Evolutionary conservation across 768 basidiomycete genomes (phyloP), one percentile per base, ranked within the genome.

Genomic region (Russula sp.): DNA sequence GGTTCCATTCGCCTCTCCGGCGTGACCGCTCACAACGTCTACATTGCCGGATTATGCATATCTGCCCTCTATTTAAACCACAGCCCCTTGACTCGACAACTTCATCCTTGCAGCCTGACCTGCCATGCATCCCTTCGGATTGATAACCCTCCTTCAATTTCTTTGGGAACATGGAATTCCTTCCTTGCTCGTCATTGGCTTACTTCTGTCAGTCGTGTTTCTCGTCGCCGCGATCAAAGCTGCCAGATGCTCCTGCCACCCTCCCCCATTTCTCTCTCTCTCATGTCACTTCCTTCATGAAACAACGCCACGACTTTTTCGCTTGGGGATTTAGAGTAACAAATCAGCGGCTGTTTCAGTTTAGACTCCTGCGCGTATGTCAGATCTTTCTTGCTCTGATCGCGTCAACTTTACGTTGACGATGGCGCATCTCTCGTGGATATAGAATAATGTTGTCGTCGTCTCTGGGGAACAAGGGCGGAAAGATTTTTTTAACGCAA

Each of bases 381-480:
- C 55, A 22, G 53, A 26, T 40, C 40, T 22, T 32, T 65, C 64
- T 56, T 67, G 3, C 14, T 40, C 24, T 36, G 28, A n/a, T 49
- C 28, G 26, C 18, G 42, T 54, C 57, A 7, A 51, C 24, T 28
- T 48, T 36, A 13, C 59, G 63, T 64, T 59, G 59, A 53, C 28
- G 4, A 64, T 61, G 52, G 53, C 10, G 16, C n/a, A n/a, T 59
- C 65, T 69, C 51, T 52, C 65, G 69, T 54, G 66, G 71, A 63
- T 66, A 55, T 70, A 91, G 89, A 84, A 87, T 67, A 85, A 81
- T 4, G 88, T 92, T 68, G 79, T 92, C 58, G 88, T 87, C 38
- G 81, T 91, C 46, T 90, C 89, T 46, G 90, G 89, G 58, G 87
- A 89, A 71, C 79, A 78, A 38, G 89, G 84, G 18, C 79, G 89